Base-by-base conservation (phyloP, 176 grass and related monocot genomes). In the Ensete ventricosum region DNA sequence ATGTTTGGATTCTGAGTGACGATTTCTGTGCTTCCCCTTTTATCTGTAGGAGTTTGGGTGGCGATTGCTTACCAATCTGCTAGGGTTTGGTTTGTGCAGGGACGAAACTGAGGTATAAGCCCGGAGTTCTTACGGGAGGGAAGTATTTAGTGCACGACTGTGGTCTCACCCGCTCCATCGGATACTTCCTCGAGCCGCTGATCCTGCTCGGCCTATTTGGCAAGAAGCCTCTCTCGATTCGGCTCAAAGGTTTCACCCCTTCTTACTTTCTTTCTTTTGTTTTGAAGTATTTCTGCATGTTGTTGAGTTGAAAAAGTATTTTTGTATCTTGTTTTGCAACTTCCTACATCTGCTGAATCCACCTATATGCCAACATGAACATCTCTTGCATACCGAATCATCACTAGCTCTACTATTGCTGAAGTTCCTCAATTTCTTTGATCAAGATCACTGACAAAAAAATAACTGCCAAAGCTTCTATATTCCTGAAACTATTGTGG, bases 181-280 rank as follows among this genome's bases (percentile, higher is more conserved):
- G 95, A 5, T 93, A 91, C 77, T 91, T 98, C 65, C 80, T 98
- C 14, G 90, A 98, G 86, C 88, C 88, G 11, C 77, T 98, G 53
- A 74, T 98, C 54, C 62, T 98, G 69, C 83, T 98, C 3, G 90
- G 82, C 9, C 72, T 98, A 4, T 98, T 98, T 64, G 82, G 82
- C 11, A 91, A 81, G 81, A 79, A 81, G 21, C 78, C 88, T 27
- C 64, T 93, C 51, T 85, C 84, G 5, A 77, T 91, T 51, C 82
- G 75, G 10, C 90, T 98, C 54, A 89, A 80, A 98, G 95, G 95
- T 94, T 55, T 78, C 26, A 4, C 50, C 6, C 48, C 62, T 25
- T 76, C 52, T 68, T 67, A 19, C 21, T 55, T 16, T 54, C 14
- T 54, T 10, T 21, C 25, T 54, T 65, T 19, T 34, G 5, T 75